These are phyloP conservation scores for Sporothrix brasiliensis DNA, from an alignment of 2,329 filamentous ascomycete species.

Conservation along the genomic window DNA sequence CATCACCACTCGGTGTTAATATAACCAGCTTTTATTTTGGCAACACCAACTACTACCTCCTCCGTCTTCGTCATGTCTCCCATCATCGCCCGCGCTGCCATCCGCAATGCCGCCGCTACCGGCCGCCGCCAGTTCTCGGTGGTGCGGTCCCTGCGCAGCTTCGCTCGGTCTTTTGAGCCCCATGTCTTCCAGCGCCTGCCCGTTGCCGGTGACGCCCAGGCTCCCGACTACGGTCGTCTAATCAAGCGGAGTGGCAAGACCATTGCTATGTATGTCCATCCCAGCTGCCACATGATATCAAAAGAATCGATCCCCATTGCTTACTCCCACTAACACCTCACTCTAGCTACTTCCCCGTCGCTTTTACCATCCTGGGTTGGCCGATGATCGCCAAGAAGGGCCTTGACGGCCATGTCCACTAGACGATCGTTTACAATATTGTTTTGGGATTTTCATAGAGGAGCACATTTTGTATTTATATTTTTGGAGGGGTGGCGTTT, in stretches of 20 bases:
- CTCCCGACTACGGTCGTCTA: slow-evolving; percentile 47
- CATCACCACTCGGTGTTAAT: slow-evolving; percentile 16
- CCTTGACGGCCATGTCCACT: slow-evolving; percentile 40
- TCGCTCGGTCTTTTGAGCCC: slow-evolving; percentile 46
- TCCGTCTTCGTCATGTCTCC: slow-evolving; percentile 41
- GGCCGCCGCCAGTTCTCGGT: slow-evolving; percentile 45
- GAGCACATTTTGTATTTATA: slow-evolving; percentile 25
- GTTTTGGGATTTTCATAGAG: slow-evolving; percentile 20
- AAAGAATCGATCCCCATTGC: background rate
- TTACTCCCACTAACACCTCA: slow-evolving; percentile 9
- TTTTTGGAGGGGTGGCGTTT: background rate
- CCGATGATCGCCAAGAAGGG: slow-evolving; percentile 39
- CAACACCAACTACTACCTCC: slow-evolving; percentile 15
- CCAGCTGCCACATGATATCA: background rate
- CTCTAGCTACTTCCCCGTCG: slow-evolving; percentile 45
- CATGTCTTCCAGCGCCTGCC: slow-evolving; percentile 47
- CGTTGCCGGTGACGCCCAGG: slow-evolving; percentile 38
- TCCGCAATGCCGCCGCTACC: slow-evolving; percentile 37
- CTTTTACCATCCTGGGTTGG: slow-evolving; percentile 46
- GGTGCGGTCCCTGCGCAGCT: slow-evolving; percentile 43
- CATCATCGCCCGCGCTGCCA: slow-evolving; percentile 44
- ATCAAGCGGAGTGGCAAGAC: slow-evolving; percentile 41
- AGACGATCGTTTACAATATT: background rate
- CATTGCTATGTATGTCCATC: slow-evolving; percentile 44
- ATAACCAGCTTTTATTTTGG: background rate